Percentiles rank a stretch among this genome's conserved stretches.
These are phyloP conservation scores for Penicillium sp. DNA, from an alignment of 2,329 filamentous ascomycete species.

Conservation along the genomic window DNA sequence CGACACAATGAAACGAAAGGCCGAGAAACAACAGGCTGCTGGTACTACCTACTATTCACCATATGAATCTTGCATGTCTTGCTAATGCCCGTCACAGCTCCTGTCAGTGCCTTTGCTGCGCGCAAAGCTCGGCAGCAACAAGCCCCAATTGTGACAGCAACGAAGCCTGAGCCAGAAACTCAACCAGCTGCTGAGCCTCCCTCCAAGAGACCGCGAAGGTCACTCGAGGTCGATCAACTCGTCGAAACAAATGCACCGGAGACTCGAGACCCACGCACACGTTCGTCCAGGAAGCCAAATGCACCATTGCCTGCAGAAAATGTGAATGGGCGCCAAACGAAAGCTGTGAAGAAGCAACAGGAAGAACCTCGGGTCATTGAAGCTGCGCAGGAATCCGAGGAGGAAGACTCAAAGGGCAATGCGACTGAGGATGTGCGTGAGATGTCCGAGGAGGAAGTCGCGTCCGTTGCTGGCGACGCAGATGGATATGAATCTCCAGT, in stretches of 20 bases:
- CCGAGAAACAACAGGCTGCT: slow-evolving; percentile 35
- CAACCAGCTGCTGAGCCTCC: slow-evolving; percentile 31
- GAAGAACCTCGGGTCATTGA: background rate
- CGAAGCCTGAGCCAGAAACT: slow-evolving; percentile 18
- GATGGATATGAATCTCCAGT: slow-evolving; percentile 35
- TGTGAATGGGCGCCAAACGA: slow-evolving; percentile 8
- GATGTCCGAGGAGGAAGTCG: slow-evolving; percentile 22
- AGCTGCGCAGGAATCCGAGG: slow-evolving; percentile 11
- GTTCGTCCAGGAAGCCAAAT: slow-evolving; percentile 21
- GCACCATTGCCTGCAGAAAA: slow-evolving; percentile 12
- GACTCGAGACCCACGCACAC: slow-evolving; percentile 14
- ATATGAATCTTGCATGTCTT: background rate
- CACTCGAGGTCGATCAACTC: slow-evolving; percentile 20
- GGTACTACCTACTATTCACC: slow-evolving; percentile 21
- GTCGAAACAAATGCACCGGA: slow-evolving; percentile 14
- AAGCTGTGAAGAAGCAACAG: background rate
- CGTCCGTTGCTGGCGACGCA: slow-evolving; percentile 23
- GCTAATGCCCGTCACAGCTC: slow-evolving; percentile 24
- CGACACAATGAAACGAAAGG: slow-evolving; percentile 37
- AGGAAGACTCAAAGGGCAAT: slow-evolving; percentile 17
- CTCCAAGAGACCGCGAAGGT: slow-evolving; percentile 34
- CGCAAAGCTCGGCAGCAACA: slow-evolving; percentile 42
- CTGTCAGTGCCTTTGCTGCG: slow-evolving; percentile 44
- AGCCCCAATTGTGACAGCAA: slow-evolving; percentile 20
- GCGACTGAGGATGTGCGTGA: slow-evolving; percentile 15